phyloP scores from a whole-genome alignment of 2,329 filamentous ascomycete genomes.

The Monilinia aucupariae region DNA sequence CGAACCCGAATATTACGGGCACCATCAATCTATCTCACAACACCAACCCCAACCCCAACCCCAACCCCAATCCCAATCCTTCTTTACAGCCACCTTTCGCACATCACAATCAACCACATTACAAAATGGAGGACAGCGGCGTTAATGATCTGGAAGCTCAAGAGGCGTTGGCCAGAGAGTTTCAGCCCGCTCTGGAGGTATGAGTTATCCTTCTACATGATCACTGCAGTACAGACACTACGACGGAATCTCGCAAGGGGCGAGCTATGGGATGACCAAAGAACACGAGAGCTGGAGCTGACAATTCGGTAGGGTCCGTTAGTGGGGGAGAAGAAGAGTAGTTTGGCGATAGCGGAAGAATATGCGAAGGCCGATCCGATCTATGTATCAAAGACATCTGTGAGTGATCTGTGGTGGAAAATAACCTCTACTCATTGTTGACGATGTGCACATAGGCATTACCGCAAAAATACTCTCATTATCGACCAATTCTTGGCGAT shows the following conservation, averaged over 20 bases:
- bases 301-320: slow-evolving; percentile 63
- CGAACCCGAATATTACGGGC: background rate
- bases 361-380: slow-evolving; percentile 84
- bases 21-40: slow-evolving; percentile 14
- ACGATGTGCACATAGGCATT: slow-evolving; percentile 54
- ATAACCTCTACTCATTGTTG: slow-evolving; percentile 13
- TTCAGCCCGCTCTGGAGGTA: slow-evolving; percentile 54
- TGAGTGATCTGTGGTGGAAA: slow-evolving; percentile 43
- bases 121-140: slow-evolving; percentile 26
- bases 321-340: slow-evolving; percentile 73
- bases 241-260: background rate
- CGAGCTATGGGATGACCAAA: background rate
- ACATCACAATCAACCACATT: slow-evolving; percentile 18
- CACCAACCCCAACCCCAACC: slow-evolving; percentile 19
- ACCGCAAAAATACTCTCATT: slow-evolving; percentile 78
- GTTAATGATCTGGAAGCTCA: slow-evolving; percentile 42
- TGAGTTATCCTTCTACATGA: slow-evolving; percentile 23
- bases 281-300: slow-evolving; percentile 29
- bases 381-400: slow-evolving; percentile 81
- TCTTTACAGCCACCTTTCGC: slow-evolving; percentile 15
- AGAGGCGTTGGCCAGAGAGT: slow-evolving; percentile 55
- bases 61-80: slow-evolving; percentile 20
- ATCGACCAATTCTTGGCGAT: slow-evolving; percentile 82
- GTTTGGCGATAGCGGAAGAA: slow-evolving; percentile 71
- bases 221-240: background rate